Evolutionary conservation across 2,329 filamentous ascomycete genomes (phyloP).

Genomic region (Xylariaceae sp.): DNA sequence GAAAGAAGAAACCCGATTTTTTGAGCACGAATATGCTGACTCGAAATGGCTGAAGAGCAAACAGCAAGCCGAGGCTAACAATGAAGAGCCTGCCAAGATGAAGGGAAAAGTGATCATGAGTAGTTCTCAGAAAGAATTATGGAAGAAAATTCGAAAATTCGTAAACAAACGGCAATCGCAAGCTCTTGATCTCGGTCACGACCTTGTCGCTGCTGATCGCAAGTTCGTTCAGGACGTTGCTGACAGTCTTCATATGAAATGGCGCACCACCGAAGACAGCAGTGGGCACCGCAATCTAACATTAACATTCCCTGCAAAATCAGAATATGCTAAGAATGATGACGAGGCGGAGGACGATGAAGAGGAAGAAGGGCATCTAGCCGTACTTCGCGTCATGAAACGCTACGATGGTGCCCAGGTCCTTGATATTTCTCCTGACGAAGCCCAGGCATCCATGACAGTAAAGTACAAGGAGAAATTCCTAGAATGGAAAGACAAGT

Average conservation of each 20-base stretch:
- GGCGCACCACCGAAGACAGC: slow-evolving; percentile 61
- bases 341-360: slow-evolving; percentile 71
- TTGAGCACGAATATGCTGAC: slow-evolving; percentile 87
- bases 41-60: slow-evolving; percentile 92
- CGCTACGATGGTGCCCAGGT: slow-evolving; percentile 90
- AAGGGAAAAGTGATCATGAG: slow-evolving; percentile 74
- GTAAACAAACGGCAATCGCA: slow-evolving; percentile 68
- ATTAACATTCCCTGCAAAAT: slow-evolving; percentile 51
- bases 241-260: slow-evolving; percentile 58
- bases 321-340: slow-evolving; percentile 52
- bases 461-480: slow-evolving; percentile 91
- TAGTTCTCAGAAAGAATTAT: slow-evolving; percentile 78
- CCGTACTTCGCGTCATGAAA: slow-evolving; percentile 82
- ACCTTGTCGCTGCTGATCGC: slow-evolving; percentile 80
- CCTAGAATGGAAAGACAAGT: slow-evolving; percentile 88
- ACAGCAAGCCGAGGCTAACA: slow-evolving; percentile 69
- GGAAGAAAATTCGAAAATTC: slow-evolving; percentile 80
- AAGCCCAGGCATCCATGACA: slow-evolving; percentile 77
- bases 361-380: slow-evolving; percentile 81
- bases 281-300: slow-evolving; percentile 57
- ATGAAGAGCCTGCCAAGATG: slow-evolving; percentile 59
- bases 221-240: slow-evolving; percentile 92
- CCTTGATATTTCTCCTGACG: slow-evolving; percentile 76
- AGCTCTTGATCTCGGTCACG: slow-evolving; percentile 72
- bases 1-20: slow-evolving; percentile 88